Evolutionary conservation across 495 filamentous ascomycete species (phyloP).

Genomic region (Hypoxylon crocopeplum): DNA sequence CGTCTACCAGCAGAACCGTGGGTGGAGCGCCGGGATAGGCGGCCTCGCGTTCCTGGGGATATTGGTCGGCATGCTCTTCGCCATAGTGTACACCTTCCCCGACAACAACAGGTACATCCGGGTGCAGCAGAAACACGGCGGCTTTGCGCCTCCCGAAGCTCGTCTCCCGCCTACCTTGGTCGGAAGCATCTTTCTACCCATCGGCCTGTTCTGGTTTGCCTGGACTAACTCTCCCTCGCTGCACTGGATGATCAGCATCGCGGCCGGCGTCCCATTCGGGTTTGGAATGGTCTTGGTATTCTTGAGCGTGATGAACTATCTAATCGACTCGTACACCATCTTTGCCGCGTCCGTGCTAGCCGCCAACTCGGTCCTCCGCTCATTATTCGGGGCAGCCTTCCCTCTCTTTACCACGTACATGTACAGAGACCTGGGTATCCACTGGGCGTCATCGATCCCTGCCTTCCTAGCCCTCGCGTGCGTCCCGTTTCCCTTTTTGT

Average conservation of each 20-base stretch:
- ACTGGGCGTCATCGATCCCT: slow-evolving; percentile 71
- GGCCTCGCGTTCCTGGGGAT: slow-evolving; percentile 76
- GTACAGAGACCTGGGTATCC: slow-evolving; percentile 69
- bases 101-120: slow-evolving; percentile 64
- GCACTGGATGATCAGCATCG: slow-evolving; percentile 73
- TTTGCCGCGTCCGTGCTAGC: slow-evolving; percentile 76
- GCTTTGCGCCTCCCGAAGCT: slow-evolving; percentile 70
- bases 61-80: slow-evolving; percentile 68
- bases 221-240: slow-evolving; percentile 72
- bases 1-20: slow-evolving; percentile 71
- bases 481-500: slow-evolving; percentile 71
- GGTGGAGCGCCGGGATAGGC: slow-evolving; percentile 66
- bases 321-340: slow-evolving; percentile 75
- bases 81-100: slow-evolving; percentile 67
- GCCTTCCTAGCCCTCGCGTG: slow-evolving; percentile 68
- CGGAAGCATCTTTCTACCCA: slow-evolving; percentile 72
- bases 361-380: slow-evolving; percentile 64
- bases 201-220: slow-evolving; percentile 73
- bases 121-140: slow-evolving; percentile 56
- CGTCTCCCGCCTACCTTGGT: slow-evolving; percentile 73
- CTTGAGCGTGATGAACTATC: slow-evolving; percentile 69
- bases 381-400: slow-evolving; percentile 39
- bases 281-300: slow-evolving; percentile 77
- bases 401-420: slow-evolving; percentile 55
- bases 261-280: slow-evolving; percentile 68